phyloP scores from a whole-genome alignment of 2,329 filamentous ascomycete species.

The Zopfia rhizophila region DNA sequence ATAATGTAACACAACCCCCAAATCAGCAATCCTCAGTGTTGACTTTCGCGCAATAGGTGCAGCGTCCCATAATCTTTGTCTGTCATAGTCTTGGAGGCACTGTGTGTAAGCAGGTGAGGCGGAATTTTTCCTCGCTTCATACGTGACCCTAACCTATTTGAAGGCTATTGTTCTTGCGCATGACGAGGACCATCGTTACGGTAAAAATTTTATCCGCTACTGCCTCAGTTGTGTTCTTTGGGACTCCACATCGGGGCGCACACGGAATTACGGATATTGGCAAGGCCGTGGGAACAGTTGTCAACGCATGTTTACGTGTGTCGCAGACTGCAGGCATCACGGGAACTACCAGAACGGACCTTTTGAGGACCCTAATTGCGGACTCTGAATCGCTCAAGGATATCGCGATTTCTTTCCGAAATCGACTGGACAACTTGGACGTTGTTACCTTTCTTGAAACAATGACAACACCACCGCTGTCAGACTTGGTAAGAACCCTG shows the following conservation, averaged over 20 bases:
- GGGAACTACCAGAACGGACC: constrained; percentile 25
- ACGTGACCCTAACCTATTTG: constrained; percentile 16
- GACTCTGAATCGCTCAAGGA: constrained; percentile 20
- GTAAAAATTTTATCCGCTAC: constrained; percentile 25
- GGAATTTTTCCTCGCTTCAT: no score
- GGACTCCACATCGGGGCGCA: constrained; percentile 32
- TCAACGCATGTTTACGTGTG: constrained; percentile 22
- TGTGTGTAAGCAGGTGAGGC: constrained; percentile 35
- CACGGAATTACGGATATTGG: constrained; percentile 22
- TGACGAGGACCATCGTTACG: constrained; percentile 22
- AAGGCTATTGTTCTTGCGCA: constrained; percentile 32
- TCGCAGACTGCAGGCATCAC: constrained; percentile 21
- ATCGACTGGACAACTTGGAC: constrained; percentile 18
- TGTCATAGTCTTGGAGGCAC: constrained; percentile 36
- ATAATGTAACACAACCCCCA: constrained; percentile 8
- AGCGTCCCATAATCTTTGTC: constrained; percentile 32
- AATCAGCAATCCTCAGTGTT: background rate
- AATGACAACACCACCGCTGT: constrained; percentile 17
- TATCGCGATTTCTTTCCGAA: constrained; percentile 25
- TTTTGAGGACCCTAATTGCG: constrained; percentile 23
- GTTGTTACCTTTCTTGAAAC: constrained; percentile 30
- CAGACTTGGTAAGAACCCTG: constrained; percentile 24
- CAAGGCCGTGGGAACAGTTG: constrained; percentile 25
- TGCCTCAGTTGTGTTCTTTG: constrained; percentile 29
- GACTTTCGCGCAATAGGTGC: constrained; percentile 4